These are phyloP conservation scores for Mycena sanguinolenta DNA, from an alignment of 768 basidiomycete genomes.

Conservation along the genomic window DNA sequence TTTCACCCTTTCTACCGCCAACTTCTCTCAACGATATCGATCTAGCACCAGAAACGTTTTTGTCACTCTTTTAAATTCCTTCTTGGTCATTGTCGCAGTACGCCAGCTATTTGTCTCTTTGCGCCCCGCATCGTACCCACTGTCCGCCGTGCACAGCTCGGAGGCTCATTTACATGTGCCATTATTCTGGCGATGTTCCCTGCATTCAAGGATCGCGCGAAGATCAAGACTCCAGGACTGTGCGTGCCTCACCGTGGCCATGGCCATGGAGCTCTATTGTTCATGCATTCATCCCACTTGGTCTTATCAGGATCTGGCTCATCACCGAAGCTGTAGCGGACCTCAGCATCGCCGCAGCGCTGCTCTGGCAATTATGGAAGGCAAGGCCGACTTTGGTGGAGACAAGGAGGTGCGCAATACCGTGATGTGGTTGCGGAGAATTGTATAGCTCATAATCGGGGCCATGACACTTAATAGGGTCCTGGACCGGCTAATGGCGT, in stretches of 20 bases:
- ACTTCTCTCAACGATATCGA: conserved; percentile 9
- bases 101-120: conserved; percentile 9
- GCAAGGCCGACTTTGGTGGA: conserved; percentile 6
- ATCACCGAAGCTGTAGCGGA: background rate
- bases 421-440: background rate
- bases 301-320: conserved; percentile 12
- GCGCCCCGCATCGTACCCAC: conserved; percentile 14
- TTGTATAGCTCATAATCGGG: background rate
- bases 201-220: conserved; percentile 18
- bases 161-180: conserved; percentile 15
- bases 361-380: conserved; percentile 20
- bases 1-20: background rate
- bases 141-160: conserved; percentile 15
- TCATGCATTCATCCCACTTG: conserved; percentile 6
- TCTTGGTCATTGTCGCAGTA: conserved; percentile 21
- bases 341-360: conserved; percentile 22
- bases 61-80: conserved; percentile 20
- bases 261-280: conserved; percentile 16
- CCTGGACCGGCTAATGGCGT: conserved; percentile 5
- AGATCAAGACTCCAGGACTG: conserved; percentile 17
- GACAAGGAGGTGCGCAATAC: background rate
- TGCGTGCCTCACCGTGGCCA: conserved; percentile 21
- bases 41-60: conserved; percentile 19
- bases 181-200: conserved; percentile 15
- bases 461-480: background rate